Percentiles rank a stretch among this genome's conserved stretches.
Conservation (phyloP, 2,329 filamentous ascomycete species). For the Didymellaceae sp. region DNA sequence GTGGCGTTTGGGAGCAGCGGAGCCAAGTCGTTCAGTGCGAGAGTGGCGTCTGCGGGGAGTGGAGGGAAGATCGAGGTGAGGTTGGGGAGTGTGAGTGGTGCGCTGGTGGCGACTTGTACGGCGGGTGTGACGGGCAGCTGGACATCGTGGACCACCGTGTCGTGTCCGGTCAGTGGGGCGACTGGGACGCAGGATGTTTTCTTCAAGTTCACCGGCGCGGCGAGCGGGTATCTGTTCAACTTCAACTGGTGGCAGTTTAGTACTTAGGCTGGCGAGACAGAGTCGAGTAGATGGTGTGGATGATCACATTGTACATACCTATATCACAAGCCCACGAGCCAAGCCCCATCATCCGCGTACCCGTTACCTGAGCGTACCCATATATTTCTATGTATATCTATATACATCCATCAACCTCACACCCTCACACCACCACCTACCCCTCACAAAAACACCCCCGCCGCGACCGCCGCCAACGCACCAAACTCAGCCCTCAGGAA, state of each 20-base stretch:
- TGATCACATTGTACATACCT: too few species aligned
- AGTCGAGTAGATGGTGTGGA: too few species aligned
- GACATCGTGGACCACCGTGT: neutral
- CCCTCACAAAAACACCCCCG: slow-evolving; percentile 33
- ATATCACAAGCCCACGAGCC: too few species aligned
- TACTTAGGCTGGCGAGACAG: neutral
- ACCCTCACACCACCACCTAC: too few species aligned
- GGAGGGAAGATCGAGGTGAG: neutral
- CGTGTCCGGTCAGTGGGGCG: neutral
- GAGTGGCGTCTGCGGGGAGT: neutral
- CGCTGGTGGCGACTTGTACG: neutral
- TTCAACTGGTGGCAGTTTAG: neutral
- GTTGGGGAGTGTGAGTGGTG: neutral
- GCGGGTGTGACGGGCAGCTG: neutral
- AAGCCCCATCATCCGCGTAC: too few species aligned
- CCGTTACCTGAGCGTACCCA: too few species aligned
- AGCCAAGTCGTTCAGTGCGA: neutral
- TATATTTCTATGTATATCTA: too few species aligned
- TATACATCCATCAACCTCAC: too few species aligned
- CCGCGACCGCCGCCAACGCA: slow-evolving; percentile 37
- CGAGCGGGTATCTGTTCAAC: neutral
- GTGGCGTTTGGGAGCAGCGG: neutral
- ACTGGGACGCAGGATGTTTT: neutral
- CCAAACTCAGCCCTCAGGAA: slow-evolving; percentile 33
- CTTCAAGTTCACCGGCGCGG: neutral